These are phyloP conservation scores for Punica granatum DNA, from an alignment of 345 rosid species.

Conservation along the genomic window DNA sequence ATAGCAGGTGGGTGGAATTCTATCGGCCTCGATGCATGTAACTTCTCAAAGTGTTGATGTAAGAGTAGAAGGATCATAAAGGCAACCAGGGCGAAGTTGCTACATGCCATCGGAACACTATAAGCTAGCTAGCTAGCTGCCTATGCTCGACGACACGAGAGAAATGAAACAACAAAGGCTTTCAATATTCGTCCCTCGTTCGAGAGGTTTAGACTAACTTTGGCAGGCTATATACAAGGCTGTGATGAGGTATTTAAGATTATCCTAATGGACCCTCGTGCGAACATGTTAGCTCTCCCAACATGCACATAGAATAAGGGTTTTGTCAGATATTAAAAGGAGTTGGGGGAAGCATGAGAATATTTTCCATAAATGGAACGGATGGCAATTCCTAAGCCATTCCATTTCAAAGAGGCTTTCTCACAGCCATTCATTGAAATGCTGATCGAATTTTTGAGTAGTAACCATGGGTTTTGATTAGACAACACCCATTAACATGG, in stretches of 20 bases:
- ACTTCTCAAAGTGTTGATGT: not conserved
- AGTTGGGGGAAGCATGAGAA: conserved; percentile 5
- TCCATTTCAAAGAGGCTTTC: not conserved
- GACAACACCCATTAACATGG: not conserved
- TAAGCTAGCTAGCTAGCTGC: not conserved
- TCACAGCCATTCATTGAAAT: conserved; percentile 6
- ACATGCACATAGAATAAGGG: not conserved
- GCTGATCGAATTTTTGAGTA: not conserved
- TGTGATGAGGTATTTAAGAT: conserved; percentile 5
- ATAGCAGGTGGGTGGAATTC: conserved; percentile 5
- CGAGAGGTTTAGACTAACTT: not conserved
- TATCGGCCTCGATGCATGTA: conserved; percentile 9
- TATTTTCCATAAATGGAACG: conserved; percentile 3
- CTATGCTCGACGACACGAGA: not conserved
- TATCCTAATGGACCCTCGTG: not conserved
- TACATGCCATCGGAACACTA: conserved; percentile 8
- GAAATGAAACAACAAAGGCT: not conserved
- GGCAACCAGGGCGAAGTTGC: not conserved
- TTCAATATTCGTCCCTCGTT: not conserved
- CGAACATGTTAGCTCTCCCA: not conserved
- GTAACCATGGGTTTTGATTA: not conserved
- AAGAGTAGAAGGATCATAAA: conserved; percentile 3
- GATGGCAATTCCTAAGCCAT: not conserved
- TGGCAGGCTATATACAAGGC: not conserved
- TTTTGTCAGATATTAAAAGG: not conserved